A percentile compares a stretch with the other conserved stretches of the same genome.
phyloP scores from a whole-genome alignment of 306 rosid species.

The Quercus wislizeni region DNA sequence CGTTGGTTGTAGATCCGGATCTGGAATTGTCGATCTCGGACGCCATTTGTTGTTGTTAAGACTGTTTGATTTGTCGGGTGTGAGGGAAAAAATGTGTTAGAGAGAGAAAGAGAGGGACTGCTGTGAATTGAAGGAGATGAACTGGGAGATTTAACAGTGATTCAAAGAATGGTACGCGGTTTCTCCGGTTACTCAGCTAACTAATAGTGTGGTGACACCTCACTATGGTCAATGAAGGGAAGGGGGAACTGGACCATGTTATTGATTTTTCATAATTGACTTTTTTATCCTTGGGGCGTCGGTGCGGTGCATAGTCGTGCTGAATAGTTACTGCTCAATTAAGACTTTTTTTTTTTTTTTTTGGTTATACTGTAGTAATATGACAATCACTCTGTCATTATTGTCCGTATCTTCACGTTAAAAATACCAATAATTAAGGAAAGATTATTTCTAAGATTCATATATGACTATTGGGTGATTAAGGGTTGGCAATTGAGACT shows the following conservation, averaged over 20 bases:
- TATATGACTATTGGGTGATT: too few species aligned
- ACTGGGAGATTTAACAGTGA: conserved; percentile 1
- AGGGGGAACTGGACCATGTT: background rate
- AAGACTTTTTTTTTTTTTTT: too few species aligned
- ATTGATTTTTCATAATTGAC: background rate
- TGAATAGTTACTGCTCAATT: too few species aligned
- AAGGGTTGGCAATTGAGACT: too few species aligned
- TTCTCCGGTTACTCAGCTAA: background rate
- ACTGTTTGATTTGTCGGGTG: conserved; percentile 5
- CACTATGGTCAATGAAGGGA: background rate
- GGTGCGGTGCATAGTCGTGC: background rate
- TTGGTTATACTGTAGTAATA: too few species aligned
- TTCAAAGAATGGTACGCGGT: background rate
- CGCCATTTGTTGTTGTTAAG: conserved; percentile 45
- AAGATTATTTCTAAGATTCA: too few species aligned
- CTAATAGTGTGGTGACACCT: conserved; percentile 12
- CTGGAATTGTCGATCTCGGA: conserved; percentile 35
- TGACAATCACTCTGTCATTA: too few species aligned
- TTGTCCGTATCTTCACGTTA: too few species aligned
- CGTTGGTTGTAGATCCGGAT: conserved; percentile 50
- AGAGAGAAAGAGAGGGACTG: background rate
- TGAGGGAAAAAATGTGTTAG: background rate
- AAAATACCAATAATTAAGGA: too few species aligned
- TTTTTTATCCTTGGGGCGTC: background rate
- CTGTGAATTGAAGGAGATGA: background rate